Conservation (phyloP, 23 red algal genomes). For the Gracilaria gracilis region DNA sequence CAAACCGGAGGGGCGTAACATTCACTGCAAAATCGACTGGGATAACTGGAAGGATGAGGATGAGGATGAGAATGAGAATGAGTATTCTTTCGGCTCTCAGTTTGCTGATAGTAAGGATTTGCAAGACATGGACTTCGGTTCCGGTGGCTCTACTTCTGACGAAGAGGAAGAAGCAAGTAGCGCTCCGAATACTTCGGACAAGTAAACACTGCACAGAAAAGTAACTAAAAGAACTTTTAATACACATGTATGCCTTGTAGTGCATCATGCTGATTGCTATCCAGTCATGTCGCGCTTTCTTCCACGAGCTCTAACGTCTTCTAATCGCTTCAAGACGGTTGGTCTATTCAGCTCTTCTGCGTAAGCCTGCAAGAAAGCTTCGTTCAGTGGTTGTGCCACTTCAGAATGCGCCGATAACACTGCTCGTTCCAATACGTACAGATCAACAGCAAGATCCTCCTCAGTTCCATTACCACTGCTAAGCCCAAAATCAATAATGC, state of each 20-base stretch:
- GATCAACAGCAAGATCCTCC: conserved; percentile 88
- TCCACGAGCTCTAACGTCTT: conserved; percentile 74
- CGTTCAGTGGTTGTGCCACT: conserved; percentile 42
- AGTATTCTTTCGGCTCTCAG: conserved; percentile 80
- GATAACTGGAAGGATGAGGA: conserved; percentile 96
- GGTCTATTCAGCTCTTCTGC: conserved; percentile 14
- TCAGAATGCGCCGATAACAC: conserved; percentile 66
- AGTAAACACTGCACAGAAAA: conserved; percentile 46
- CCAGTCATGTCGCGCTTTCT: conserved; percentile 78
- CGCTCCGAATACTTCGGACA: not conserved
- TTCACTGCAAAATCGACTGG: conserved; percentile 98
- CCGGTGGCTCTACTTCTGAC: conserved; percentile 59
- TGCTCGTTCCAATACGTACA: conserved; percentile 86
- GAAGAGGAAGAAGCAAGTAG: conserved; percentile 40
- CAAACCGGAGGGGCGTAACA: conserved; percentile 77
- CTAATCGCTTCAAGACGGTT: conserved; percentile 60
- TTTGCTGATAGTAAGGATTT: conserved; percentile 63
- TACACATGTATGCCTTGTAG: not conserved
- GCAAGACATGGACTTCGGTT: conserved; percentile 75
- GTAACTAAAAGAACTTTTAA: conserved; percentile 2
- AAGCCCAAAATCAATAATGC: conserved; percentile 87
- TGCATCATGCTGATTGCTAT: conserved; percentile 1
- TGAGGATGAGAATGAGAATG: conserved; percentile 87
- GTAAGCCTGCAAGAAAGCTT: conserved; percentile 50
- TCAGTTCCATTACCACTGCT: conserved; percentile 63